A percentile compares a stretch with the other conserved stretches of the same genome.
These are phyloP conservation scores for Alloteropsis angusta DNA, from an alignment of 202 grass and related monocot species.

Conservation along the genomic window DNA sequence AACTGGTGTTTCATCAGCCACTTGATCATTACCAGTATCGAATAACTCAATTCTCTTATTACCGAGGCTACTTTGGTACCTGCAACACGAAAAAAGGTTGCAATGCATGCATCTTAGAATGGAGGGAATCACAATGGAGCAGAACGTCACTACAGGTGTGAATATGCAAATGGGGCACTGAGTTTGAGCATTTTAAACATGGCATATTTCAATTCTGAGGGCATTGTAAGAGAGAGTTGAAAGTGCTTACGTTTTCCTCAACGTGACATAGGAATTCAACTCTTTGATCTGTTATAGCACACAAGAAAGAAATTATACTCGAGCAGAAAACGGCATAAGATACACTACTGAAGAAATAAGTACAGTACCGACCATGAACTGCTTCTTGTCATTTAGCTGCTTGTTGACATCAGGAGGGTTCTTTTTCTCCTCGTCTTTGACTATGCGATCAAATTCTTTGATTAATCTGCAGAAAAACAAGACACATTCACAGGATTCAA, in stretches of 20 bases:
- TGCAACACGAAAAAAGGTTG: slow-evolving; percentile 24
- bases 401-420: slow-evolving; percentile 66
- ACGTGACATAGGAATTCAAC: slow-evolving; percentile 83
- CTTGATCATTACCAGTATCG: slow-evolving; percentile 64
- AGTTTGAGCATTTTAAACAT: background rate
- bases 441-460: slow-evolving; percentile 75
- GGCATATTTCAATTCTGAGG: background rate
- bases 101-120: slow-evolving; percentile 15
- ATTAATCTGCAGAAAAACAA: slow-evolving; percentile 48
- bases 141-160: background rate
- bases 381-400: slow-evolving; percentile 96
- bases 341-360: background rate
- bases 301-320: slow-evolving; percentile 22
- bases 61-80: slow-evolving; percentile 91
- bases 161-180: background rate
- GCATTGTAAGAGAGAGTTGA: background rate
- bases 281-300: slow-evolving; percentile 73
- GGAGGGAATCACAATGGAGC: background rate
- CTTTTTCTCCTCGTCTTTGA: slow-evolving; percentile 78
- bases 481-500: background rate
- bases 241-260: slow-evolving; percentile 86
- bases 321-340: background rate
- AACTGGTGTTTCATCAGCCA: slow-evolving; percentile 45
- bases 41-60: slow-evolving; percentile 97
- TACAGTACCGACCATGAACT: slow-evolving; percentile 61